Percentiles rank a stretch among this genome's conserved stretches.
Conservation (phyloP, 2,329 filamentous ascomycete species). For the Beauveria sp. region DNA sequence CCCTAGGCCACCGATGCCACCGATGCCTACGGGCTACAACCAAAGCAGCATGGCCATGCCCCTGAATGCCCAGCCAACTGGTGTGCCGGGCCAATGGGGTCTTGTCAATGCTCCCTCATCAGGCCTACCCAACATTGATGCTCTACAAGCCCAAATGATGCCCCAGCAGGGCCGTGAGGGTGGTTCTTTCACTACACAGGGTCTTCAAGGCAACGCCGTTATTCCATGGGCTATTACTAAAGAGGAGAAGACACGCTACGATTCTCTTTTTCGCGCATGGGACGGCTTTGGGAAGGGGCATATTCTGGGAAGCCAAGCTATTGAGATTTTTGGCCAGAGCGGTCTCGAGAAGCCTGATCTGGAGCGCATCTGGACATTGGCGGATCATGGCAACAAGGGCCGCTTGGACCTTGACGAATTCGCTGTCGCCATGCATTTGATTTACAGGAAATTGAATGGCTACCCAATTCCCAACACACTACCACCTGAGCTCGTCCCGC, state of each 20-base stretch:
- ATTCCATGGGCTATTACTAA: conserved; percentile 99
- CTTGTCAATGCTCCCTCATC: conserved; percentile 87
- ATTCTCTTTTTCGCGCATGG: conserved; percentile 91
- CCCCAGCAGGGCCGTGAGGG: conserved; percentile 86
- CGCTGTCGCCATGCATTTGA: conserved; percentile 96
- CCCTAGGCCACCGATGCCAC: conserved; percentile 83
- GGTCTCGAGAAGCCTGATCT: conserved; percentile 85
- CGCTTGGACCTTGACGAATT: conserved; percentile 95
- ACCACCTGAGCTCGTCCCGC: conserved; percentile 86
- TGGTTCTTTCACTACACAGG: conserved; percentile 73
- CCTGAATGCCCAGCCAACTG: conserved; percentile 89
- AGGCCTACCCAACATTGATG: conserved; percentile 88
- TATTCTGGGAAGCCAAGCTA: conserved; percentile 84
- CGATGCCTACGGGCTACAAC: conserved; percentile 56
- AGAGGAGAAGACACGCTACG: conserved; percentile 95
- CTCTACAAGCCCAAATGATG: conserved; percentile 91
- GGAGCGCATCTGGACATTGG: conserved; percentile 88
- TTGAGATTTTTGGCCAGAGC: conserved; percentile 96
- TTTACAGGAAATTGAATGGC: conserved; percentile 93
- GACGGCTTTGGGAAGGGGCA: conserved; percentile 90
- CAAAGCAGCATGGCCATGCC: conserved; percentile 60
- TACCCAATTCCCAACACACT: conserved; percentile 84
- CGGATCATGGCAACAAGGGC: conserved; percentile 89
- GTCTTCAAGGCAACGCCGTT: conserved; percentile 85
- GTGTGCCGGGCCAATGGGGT: conserved; percentile 92